phyloP scores from a whole-genome alignment of 371 early-diverging fungal species.

The Mucor piriformis region DNA sequence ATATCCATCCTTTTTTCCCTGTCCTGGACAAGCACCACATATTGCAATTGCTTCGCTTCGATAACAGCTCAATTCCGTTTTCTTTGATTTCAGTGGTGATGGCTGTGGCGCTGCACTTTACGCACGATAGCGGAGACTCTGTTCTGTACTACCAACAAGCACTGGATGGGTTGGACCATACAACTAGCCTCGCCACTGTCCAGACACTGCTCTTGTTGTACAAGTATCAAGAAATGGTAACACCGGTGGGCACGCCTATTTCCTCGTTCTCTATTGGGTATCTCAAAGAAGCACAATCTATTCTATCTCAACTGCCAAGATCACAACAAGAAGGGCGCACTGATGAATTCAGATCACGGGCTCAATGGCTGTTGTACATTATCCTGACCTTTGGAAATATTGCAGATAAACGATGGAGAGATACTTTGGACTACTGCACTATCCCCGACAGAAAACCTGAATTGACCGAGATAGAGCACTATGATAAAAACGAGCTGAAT shows the following conservation, averaged over 20 bases:
- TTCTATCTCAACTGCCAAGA: constrained; percentile 12
- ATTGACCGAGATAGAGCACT: constrained; percentile 25
- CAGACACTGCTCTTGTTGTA: constrained; percentile 31
- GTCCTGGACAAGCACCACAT: constrained; percentile 33
- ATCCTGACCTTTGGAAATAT: constrained; percentile 18
- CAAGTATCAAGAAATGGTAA: constrained; percentile 30
- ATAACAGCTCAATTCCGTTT: too few species aligned
- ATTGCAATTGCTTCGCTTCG: not conserved
- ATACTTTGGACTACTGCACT: constrained; percentile 1
- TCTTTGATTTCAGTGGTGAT: too few species aligned
- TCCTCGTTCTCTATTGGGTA: constrained; percentile 9
- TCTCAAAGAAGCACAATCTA: constrained; percentile 14
- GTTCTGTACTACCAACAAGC: constrained; percentile 2
- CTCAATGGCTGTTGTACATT: constrained; percentile 25
- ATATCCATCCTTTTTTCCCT: constrained; percentile 67
- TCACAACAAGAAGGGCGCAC: not conserved
- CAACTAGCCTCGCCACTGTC: not conserved
- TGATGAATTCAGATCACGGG: constrained; percentile 21
- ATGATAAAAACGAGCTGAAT: constrained; percentile 17
- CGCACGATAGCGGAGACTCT: constrained; percentile 18
- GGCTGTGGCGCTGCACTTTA: too few species aligned
- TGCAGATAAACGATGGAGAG: constrained; percentile 18
- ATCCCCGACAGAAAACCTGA: constrained; percentile 10
- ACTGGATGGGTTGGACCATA: constrained; percentile 13
- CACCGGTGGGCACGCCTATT: constrained; percentile 21